Conservation (phyloP, 2,329 filamentous ascomycete species). For the Fusarium tuaranense region DNA sequence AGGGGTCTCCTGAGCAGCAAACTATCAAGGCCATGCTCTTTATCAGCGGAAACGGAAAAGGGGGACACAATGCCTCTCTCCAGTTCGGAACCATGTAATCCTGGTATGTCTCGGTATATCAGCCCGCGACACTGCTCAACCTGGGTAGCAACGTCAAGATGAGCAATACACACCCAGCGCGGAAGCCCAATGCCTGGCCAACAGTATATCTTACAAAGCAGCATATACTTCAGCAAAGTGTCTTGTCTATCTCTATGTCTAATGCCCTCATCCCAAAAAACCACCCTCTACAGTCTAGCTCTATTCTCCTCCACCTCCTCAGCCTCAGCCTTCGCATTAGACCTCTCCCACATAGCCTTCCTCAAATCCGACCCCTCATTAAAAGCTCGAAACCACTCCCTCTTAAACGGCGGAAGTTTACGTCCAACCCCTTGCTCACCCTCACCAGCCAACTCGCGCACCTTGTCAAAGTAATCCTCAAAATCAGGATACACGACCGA, state of each 20-base stretch:
- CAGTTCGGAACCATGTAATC: background rate
- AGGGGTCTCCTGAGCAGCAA: background rate
- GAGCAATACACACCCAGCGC: background rate
- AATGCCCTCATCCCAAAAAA: background rate
- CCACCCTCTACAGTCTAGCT: constrained; percentile 10
- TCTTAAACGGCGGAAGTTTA: constrained; percentile 57
- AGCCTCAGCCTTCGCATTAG: constrained; percentile 52
- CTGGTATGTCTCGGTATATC: background rate
- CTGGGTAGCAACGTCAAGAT: background rate
- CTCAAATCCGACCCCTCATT: constrained; percentile 66
- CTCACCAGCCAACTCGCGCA: constrained; percentile 63
- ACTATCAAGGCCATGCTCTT: background rate
- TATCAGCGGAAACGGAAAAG: background rate
- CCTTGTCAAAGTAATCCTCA: constrained; percentile 71
- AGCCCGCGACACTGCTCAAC: background rate
- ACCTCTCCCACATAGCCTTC: constrained; percentile 68
- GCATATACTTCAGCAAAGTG: background rate
- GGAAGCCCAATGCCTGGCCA: background rate
- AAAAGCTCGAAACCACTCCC: constrained; percentile 62
- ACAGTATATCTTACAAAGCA: background rate
- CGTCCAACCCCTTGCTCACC: constrained; percentile 57
- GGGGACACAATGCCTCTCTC: background rate
- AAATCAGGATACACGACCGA: constrained; percentile 70
- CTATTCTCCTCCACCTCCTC: background rate
- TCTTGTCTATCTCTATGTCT: constrained; percentile 7